phyloP scores from a whole-genome alignment of 2,329 filamentous ascomycete genomes.

The Pseudocercospora musae region DNA sequence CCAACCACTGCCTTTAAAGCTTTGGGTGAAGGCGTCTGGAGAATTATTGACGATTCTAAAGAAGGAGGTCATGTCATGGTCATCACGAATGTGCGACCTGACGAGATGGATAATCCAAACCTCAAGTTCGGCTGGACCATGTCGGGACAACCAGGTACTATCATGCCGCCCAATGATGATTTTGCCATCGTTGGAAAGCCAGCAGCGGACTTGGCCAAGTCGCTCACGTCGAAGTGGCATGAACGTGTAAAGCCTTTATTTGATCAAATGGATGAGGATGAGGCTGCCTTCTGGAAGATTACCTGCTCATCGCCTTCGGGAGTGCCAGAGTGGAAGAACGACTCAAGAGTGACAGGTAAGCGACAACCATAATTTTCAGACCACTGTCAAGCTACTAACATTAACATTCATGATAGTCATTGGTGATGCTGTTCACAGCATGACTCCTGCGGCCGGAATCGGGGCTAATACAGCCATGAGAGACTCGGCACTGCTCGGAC shows the following conservation, averaged over 20 bases:
- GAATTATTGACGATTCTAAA: conserved; percentile 50
- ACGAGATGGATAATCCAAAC: conserved; percentile 57
- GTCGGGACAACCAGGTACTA: conserved; percentile 55
- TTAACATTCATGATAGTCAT: conserved; percentile 40
- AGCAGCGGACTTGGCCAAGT: conserved; percentile 58
- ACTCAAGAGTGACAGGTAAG: conserved; percentile 51
- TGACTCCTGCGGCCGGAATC: conserved; percentile 57
- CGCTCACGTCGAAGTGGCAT: conserved; percentile 55
- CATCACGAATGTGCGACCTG: conserved; percentile 63
- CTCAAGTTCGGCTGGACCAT: conserved; percentile 64
- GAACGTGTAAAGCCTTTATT: conserved; percentile 55
- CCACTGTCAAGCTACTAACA: background rate
- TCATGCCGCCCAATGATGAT: conserved; percentile 58
- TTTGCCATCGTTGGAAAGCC: conserved; percentile 55
- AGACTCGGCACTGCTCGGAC: conserved; percentile 55
- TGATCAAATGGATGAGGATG: conserved; percentile 54
- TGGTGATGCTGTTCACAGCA: conserved; percentile 57
- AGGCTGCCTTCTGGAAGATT: conserved; percentile 66
- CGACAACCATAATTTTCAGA: too few relatives aligned
- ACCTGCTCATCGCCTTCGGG: conserved; percentile 60
- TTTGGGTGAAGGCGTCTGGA: conserved; percentile 62
- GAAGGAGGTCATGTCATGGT: conserved; percentile 49
- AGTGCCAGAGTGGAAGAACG: conserved; percentile 59
- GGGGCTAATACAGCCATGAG: conserved; percentile 57
- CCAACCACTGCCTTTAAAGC: conserved; percentile 59